phyloP scores from a whole-genome alignment of 208 protist species.

The Trypanosoma grayi region DNA sequence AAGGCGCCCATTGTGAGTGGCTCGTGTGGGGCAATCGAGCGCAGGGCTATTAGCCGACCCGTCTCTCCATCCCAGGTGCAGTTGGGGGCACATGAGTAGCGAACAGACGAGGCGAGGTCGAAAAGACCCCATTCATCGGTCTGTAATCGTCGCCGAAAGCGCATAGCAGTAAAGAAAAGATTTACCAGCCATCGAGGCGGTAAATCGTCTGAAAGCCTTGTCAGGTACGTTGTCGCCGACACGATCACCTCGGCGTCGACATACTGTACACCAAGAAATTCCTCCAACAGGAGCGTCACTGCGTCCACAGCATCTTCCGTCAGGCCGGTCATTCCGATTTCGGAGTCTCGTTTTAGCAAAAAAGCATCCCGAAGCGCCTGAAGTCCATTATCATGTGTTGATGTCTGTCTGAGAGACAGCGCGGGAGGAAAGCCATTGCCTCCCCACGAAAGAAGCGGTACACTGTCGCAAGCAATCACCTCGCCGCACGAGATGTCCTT shows the following conservation, averaged over 20 bases:
- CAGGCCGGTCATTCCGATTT: neutral
- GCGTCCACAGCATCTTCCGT: neutral
- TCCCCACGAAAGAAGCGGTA: conserved; percentile 1
- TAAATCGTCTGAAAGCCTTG: neutral
- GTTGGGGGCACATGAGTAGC: conserved; percentile 10
- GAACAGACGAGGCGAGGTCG: neutral
- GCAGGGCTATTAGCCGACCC: neutral
- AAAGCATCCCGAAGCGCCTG: neutral
- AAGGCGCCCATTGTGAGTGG: conserved; percentile 4
- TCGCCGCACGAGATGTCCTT: neutral
- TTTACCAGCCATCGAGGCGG: neutral
- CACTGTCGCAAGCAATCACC: neutral
- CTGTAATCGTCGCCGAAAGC: neutral
- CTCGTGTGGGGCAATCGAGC: neutral
- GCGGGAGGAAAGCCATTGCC: neutral
- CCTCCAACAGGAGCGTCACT: neutral
- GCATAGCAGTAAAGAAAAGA: neutral
- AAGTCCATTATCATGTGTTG: neutral
- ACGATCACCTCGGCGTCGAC: neutral
- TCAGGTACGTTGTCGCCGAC: neutral
- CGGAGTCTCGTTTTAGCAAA: neutral
- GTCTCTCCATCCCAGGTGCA: conserved; percentile 1
- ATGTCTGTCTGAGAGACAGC: neutral
- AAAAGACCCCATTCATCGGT: conserved; percentile 1
- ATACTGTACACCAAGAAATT: neutral